phyloP scores from a whole-genome alignment of 1,284 basidiomycete species.

The Leccinum subspadiceum region DNA sequence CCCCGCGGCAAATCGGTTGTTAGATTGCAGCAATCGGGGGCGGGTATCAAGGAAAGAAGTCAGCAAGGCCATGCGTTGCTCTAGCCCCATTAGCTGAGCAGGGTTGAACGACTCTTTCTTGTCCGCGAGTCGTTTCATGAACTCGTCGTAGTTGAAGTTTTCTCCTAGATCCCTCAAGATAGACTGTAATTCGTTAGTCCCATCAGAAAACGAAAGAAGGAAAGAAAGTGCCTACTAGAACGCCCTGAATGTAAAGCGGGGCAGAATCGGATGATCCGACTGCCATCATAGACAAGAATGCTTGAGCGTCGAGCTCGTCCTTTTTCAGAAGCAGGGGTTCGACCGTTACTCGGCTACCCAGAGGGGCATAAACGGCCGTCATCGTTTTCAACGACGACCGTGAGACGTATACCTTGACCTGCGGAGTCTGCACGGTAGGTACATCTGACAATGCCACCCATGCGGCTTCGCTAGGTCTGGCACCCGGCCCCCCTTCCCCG shows the following conservation, averaged over 20 bases:
- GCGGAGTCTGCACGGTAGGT: constrained; percentile 41
- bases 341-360: constrained; percentile 49
- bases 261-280: constrained; percentile 56
- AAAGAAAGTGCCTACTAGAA: constrained; percentile 44
- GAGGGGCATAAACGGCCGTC: constrained; percentile 50
- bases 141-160: constrained; percentile 43
- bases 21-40: constrained; percentile 6
- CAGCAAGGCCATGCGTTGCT: constrained; percentile 58
- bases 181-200: constrained; percentile 24
- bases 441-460: constrained; percentile 48
- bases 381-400: constrained; percentile 61
- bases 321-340: constrained; percentile 58
- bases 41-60: constrained; percentile 48
- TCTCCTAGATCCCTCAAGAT: constrained; percentile 51
- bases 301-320: constrained; percentile 63
- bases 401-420: constrained; percentile 60
- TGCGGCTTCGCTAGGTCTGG: constrained; percentile 63
- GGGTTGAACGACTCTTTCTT: constrained; percentile 53
- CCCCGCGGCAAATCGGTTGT: constrained; percentile 47
- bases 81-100: constrained; percentile 48
- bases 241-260: constrained; percentile 64
- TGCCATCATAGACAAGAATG: constrained; percentile 68
- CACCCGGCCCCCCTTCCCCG: constrained; percentile 57
- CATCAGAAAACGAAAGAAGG: background rate
- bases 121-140: constrained; percentile 45